Percentiles rank a stretch among this genome's conserved stretches.
Conservation (phyloP, 176 grass and related monocot species). For the Phragmites australis region DNA sequence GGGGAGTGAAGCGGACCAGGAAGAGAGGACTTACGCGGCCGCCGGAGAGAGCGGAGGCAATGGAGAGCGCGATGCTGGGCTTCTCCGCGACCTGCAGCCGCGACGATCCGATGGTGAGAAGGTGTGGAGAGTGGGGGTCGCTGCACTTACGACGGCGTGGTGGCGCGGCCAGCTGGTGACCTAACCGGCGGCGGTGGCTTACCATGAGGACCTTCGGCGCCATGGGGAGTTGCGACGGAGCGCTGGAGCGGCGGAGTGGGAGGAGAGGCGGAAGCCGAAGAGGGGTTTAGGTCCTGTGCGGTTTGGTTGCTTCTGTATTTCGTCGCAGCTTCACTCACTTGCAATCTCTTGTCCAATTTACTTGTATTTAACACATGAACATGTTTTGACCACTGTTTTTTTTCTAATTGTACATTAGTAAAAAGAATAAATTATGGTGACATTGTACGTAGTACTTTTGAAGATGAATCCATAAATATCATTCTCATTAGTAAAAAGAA, state of each 20-base stretch:
- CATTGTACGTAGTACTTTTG: too few relatives aligned
- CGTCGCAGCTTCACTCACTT: too few relatives aligned
- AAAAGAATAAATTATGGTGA: too few relatives aligned
- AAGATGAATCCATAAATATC: too few relatives aligned
- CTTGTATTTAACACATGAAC: too few relatives aligned
- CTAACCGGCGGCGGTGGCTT: slow-evolving; percentile 5
- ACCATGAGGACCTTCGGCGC: slow-evolving; percentile 89
- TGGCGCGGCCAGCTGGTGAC: not conserved
- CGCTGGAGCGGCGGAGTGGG: not conserved
- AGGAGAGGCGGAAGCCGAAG: not conserved
- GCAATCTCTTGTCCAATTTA: too few relatives aligned
- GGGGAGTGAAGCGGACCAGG: not conserved
- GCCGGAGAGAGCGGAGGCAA: slow-evolving; percentile 75
- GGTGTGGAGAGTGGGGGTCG: not conserved
- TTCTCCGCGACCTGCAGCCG: slow-evolving; percentile 88
- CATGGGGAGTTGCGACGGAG: slow-evolving; percentile 43
- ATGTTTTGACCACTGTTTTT: too few relatives aligned
- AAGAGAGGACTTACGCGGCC: slow-evolving; percentile 45
- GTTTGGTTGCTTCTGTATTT: too few relatives aligned
- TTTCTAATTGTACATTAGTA: too few relatives aligned
- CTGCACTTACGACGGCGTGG: not conserved
- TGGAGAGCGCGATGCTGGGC: slow-evolving; percentile 92
- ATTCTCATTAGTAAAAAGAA: too few relatives aligned
- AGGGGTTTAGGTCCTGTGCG: not conserved
- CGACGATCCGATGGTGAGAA: slow-evolving; percentile 20